These are phyloP conservation scores for Middelhovenomyces tepae DNA, from an alignment of 805 yeast species.

Conservation along the genomic window DNA sequence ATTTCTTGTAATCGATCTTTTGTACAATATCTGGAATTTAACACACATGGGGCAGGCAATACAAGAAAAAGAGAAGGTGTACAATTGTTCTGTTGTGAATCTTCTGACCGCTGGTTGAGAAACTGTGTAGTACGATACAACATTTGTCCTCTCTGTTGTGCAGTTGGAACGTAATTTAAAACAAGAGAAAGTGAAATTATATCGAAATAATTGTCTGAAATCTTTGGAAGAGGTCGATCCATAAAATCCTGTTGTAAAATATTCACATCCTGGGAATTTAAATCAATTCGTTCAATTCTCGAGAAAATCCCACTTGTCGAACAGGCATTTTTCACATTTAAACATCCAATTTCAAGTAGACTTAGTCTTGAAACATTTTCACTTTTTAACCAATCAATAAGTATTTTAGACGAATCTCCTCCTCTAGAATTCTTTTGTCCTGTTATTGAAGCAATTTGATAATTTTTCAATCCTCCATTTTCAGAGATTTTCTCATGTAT, in stretches of 20 bases:
- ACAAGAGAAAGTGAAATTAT: constrained; percentile 79
- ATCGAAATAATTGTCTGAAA: constrained; percentile 37
- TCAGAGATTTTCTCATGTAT: constrained; percentile 33
- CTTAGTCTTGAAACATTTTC: constrained; percentile 8
- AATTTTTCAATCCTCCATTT: constrained; percentile 69
- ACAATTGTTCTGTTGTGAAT: constrained; percentile 1
- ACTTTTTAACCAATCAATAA: constrained; percentile 62
- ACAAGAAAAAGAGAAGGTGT: constrained; percentile 58
- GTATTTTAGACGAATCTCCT: constrained; percentile 80
- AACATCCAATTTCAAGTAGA: constrained; percentile 79
- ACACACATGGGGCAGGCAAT: constrained; percentile 78
- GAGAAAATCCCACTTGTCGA: constrained; percentile 49
- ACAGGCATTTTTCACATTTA: constrained; percentile 59
- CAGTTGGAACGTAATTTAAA: constrained; percentile 75
- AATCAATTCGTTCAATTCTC: constrained; percentile 57
- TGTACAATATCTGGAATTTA: constrained; percentile 72
- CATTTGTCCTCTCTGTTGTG: constrained; percentile 70
- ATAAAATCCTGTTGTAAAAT: constrained; percentile 78
- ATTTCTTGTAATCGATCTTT: constrained; percentile 35
- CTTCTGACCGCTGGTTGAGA: constrained; percentile 30
- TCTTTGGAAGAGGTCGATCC: constrained; percentile 54
- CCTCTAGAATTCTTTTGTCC: constrained; percentile 79
- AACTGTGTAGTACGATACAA: constrained; percentile 49
- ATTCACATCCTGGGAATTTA: constrained; percentile 66
- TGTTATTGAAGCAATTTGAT: constrained; percentile 76